These are phyloP conservation scores for Metschnikowia sp. DNA, from an alignment of 805 yeast species.

Conservation along the genomic window DNA sequence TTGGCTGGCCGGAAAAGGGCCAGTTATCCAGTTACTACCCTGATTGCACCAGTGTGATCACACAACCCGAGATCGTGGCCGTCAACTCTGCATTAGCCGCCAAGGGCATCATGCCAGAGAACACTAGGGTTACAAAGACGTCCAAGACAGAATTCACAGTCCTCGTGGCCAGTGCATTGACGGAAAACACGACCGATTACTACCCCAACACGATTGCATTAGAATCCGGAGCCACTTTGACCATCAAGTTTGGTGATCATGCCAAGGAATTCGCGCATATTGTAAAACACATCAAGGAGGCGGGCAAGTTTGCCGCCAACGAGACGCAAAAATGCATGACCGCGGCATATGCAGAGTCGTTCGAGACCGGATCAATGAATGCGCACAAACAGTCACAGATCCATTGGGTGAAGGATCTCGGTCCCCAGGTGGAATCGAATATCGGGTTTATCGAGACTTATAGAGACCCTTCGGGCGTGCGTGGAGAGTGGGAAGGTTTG, in stretches of 20 bases:
- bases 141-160: conserved; percentile 49
- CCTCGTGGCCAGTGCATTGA: conserved; percentile 63
- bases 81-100: conserved; percentile 65
- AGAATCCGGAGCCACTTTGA: conserved; percentile 40
- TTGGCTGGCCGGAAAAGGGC: conserved; percentile 79
- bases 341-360: conserved; percentile 62
- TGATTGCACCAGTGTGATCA: conserved; percentile 34
- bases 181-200: conserved; percentile 48
- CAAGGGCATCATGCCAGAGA: conserved; percentile 69
- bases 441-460: conserved; percentile 91
- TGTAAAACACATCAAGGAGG: conserved; percentile 52
- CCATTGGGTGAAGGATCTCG: conserved; percentile 82
- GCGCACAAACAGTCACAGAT: conserved; percentile 84
- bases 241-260: conserved; percentile 77
- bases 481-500: conserved; percentile 92
- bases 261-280: conserved; percentile 58
- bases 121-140: conserved; percentile 67
- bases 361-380: conserved; percentile 76
- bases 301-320: conserved; percentile 65
- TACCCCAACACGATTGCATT: conserved; percentile 42
- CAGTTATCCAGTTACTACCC: conserved; percentile 75
- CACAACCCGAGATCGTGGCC: conserved; percentile 60
- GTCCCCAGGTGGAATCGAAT: conserved; percentile 69
- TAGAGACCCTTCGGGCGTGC: conserved; percentile 86
- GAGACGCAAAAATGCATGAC: conserved; percentile 68